A percentile compares a stretch with the other conserved stretches of the same genome.
Conservation (phyloP, 1,139 yeast species). For the Blastobotrys niveus region DNA sequence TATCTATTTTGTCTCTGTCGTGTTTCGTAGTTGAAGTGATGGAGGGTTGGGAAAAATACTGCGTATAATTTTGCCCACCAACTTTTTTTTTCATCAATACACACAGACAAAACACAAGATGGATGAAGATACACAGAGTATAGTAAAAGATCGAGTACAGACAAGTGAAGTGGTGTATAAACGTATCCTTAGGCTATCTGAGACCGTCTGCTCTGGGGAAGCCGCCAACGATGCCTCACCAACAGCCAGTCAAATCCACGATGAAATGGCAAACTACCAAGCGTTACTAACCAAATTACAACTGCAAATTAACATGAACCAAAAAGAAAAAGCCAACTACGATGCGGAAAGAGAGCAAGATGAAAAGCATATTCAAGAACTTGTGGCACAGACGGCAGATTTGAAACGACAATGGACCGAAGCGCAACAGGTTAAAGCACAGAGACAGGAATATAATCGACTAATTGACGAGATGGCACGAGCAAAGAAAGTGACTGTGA, state of each 20-base stretch:
- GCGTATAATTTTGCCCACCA: too few species aligned
- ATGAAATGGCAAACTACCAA: constrained; percentile 25
- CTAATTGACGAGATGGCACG: constrained; percentile 27
- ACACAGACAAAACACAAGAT: neutral
- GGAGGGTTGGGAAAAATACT: constrained; percentile 3
- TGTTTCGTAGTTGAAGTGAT: constrained; percentile 2
- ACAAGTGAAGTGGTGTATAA: constrained; percentile 26
- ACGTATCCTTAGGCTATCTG: constrained; percentile 21
- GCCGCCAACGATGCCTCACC: constrained; percentile 6
- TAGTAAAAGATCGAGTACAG: constrained; percentile 27
- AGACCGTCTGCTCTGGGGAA: constrained; percentile 7
- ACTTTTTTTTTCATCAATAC: neutral
- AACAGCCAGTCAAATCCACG: constrained; percentile 8
- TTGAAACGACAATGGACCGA: constrained; percentile 24
- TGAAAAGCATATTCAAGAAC: constrained; percentile 17
- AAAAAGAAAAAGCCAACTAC: constrained; percentile 23
- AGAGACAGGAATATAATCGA: constrained; percentile 28
- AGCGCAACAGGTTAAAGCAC: constrained; percentile 26
- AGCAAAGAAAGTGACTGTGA: constrained; percentile 24
- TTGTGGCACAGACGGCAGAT: constrained; percentile 21
- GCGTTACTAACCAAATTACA: constrained; percentile 25
- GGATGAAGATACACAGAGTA: constrained; percentile 12
- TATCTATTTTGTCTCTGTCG: neutral
- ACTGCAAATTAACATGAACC: constrained; percentile 27
- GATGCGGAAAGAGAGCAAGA: constrained; percentile 20